These are phyloP conservation scores for Sequoiadendron giganteum DNA, from an alignment of 75 land plant genomes.

Conservation along the genomic window DNA sequence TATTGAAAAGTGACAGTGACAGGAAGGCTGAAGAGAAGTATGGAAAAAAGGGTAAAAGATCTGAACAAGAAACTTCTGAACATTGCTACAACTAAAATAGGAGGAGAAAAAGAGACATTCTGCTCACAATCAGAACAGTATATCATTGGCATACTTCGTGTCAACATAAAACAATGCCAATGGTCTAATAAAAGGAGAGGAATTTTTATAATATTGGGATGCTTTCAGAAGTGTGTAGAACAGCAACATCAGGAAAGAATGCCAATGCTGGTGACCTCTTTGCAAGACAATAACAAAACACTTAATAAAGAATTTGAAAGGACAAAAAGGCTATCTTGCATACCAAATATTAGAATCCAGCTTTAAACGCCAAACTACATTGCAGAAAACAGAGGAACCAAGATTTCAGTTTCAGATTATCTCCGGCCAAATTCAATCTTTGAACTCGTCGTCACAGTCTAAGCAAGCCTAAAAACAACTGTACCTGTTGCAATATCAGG, in stretches of 20 bases:
- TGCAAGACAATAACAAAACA: not conserved
- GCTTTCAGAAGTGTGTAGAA: not conserved
- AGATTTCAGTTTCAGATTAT: not conserved
- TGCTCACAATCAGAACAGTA: not conserved
- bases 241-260: slow-evolving; percentile 1
- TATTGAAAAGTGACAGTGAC: not conserved
- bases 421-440: not conserved
- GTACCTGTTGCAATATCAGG: slow-evolving; percentile 7
- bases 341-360: slow-evolving; percentile 8
- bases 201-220: not conserved
- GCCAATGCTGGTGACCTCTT: not conserved
- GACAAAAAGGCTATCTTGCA: not conserved
- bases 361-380: slow-evolving; percentile 5
- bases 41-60: not conserved
- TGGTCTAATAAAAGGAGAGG: not conserved
- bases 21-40: not conserved
- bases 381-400: slow-evolving; percentile 11
- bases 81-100: not conserved
- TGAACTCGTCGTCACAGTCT: not conserved
- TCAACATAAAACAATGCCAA: not conserved
- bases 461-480: not conserved
- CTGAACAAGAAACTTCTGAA: not conserved
- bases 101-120: not conserved
- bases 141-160: not conserved
- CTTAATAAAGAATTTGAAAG: not conserved